Percentiles rank a stretch among this genome's conserved stretches.
These are phyloP conservation scores for Colletotrichum euphorbiae DNA, from an alignment of 2,329 filamentous ascomycete species.

Conservation along the genomic window DNA sequence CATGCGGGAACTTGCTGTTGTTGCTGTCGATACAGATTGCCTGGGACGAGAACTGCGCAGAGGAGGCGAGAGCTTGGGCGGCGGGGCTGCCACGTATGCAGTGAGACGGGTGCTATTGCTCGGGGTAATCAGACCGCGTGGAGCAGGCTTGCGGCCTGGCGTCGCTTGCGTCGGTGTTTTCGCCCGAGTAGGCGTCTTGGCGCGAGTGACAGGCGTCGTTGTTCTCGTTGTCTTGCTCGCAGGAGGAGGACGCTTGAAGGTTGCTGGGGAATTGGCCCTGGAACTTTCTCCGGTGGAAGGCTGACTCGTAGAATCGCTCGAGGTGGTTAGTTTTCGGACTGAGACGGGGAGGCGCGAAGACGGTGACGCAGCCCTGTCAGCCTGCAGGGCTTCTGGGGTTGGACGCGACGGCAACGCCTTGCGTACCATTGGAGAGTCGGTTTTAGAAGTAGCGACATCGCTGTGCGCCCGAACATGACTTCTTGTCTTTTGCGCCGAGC, in stretches of 20 bases:
- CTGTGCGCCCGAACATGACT: conserved; percentile 67
- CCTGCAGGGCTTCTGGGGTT: conserved; percentile 43
- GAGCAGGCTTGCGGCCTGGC: conserved; percentile 53
- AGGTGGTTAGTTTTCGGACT: conserved; percentile 52
- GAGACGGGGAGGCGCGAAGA: conserved; percentile 61
- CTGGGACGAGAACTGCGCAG: conserved; percentile 85
- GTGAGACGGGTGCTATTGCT: conserved; percentile 72
- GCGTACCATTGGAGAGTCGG: conserved; percentile 47
- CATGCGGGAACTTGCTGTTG: conserved; percentile 76
- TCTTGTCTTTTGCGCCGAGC: conserved; percentile 42
- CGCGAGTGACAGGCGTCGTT: conserved; percentile 53
- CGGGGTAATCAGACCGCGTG: conserved; percentile 56
- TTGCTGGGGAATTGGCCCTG: conserved; percentile 66
- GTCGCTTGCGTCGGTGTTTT: conserved; percentile 57
- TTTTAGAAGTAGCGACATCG: conserved; percentile 62
- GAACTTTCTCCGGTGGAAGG: conserved; percentile 54
- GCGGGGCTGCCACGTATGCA: conserved; percentile 78
- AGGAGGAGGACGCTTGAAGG: conserved; percentile 55
- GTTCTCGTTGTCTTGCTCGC: conserved; percentile 55
- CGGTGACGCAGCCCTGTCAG: conserved; percentile 44
- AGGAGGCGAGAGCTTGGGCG: conserved; percentile 80
- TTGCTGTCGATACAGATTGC: conserved; percentile 80
- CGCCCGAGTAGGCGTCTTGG: conserved; percentile 58
- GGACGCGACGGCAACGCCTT: conserved; percentile 47
- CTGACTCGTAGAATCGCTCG: conserved; percentile 48